phyloP scores from a whole-genome alignment of 805 yeast genomes.

The Pichia deserticola region DNA sequence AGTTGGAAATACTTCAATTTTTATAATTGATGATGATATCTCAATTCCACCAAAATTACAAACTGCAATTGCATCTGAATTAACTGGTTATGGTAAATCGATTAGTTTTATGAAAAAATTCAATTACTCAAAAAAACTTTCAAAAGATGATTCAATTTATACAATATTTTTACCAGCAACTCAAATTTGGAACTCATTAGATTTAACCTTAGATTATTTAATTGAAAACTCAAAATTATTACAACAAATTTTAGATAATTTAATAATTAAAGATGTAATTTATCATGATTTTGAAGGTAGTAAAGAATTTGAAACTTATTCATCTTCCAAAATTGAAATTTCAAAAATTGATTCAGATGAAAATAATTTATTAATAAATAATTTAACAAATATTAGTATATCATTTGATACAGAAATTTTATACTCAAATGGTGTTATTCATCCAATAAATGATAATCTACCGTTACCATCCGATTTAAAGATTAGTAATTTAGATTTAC shows the following conservation, averaged over 20 bases:
- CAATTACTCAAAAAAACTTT: slow-evolving; percentile 40
- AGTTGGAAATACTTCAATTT: slow-evolving; percentile 63
- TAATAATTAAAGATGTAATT: slow-evolving; percentile 54
- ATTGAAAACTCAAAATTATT: slow-evolving; percentile 44
- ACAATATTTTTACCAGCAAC: slow-evolving; percentile 75
- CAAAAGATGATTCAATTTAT: slow-evolving; percentile 52
- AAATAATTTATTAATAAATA: slow-evolving; percentile 10
- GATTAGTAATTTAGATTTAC: slow-evolving; percentile 48
- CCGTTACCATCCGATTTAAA: slow-evolving; percentile 49
- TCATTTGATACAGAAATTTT: slow-evolving; percentile 54
- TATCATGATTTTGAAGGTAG: slow-evolving; percentile 52
- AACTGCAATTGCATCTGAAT: slow-evolving; percentile 52
- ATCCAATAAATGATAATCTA: slow-evolving; percentile 42
- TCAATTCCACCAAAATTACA: slow-evolving; percentile 58
- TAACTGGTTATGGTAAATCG: slow-evolving; percentile 57
- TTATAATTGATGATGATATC: slow-evolving; percentile 52
- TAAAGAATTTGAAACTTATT: slow-evolving; percentile 13
- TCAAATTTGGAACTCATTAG: slow-evolving; percentile 59
- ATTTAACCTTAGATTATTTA: slow-evolving; percentile 53
- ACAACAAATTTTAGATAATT: slow-evolving; percentile 44
- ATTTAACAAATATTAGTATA: slow-evolving; percentile 24
- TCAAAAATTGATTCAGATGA: neutral
- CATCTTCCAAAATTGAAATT: slow-evolving; percentile 1
- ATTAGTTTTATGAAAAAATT: slow-evolving; percentile 47
- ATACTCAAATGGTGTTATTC: slow-evolving; percentile 81